phyloP scores from a whole-genome alignment of 257 asterid genomes.

The Penstemon barbatus region DNA sequence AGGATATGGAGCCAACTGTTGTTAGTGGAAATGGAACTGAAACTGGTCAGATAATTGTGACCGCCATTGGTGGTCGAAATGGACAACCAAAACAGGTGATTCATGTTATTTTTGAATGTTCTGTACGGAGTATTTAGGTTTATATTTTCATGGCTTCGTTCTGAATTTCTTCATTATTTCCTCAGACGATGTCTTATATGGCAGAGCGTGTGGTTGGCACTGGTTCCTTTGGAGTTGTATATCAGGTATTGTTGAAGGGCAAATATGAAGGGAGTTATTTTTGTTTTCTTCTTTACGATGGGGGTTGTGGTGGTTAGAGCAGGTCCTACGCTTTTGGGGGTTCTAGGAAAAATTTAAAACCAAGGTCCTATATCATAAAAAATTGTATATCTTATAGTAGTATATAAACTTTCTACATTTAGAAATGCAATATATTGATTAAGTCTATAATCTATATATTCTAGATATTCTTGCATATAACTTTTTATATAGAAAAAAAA shows the following conservation, averaged over 20 bases:
- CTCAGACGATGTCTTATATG: slow-evolving; percentile 74
- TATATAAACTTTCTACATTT: too few relatives aligned
- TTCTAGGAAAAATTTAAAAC: too few relatives aligned
- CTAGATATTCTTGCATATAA: too few relatives aligned
- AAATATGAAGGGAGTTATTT: too few relatives aligned
- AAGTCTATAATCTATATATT: too few relatives aligned
- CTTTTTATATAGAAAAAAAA: too few relatives aligned
- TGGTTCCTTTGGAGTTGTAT: slow-evolving; percentile 75
- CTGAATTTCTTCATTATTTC: slow-evolving; percentile 22
- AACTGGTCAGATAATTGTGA: slow-evolving; percentile 87
- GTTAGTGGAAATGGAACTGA: slow-evolving; percentile 83
- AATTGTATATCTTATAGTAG: too few relatives aligned
- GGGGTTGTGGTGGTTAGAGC: too few relatives aligned
- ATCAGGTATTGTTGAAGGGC: slow-evolving; percentile 53
- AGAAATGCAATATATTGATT: too few relatives aligned
- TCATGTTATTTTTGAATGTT: background rate
- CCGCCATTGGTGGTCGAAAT: slow-evolving; percentile 64
- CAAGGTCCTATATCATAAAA: too few relatives aligned
- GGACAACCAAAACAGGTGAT: slow-evolving; percentile 89
- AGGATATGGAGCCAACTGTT: slow-evolving; percentile 61
- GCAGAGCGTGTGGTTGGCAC: slow-evolving; percentile 64
- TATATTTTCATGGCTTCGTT: slow-evolving; percentile 10
- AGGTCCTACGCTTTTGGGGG: too few relatives aligned
- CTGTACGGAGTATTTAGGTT: background rate
- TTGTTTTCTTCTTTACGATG: too few relatives aligned